A percentile compares a stretch with the other conserved stretches of the same genome.
phyloP scores from a whole-genome alignment of 306 rosid species.

The Luffa acutangula region DNA sequence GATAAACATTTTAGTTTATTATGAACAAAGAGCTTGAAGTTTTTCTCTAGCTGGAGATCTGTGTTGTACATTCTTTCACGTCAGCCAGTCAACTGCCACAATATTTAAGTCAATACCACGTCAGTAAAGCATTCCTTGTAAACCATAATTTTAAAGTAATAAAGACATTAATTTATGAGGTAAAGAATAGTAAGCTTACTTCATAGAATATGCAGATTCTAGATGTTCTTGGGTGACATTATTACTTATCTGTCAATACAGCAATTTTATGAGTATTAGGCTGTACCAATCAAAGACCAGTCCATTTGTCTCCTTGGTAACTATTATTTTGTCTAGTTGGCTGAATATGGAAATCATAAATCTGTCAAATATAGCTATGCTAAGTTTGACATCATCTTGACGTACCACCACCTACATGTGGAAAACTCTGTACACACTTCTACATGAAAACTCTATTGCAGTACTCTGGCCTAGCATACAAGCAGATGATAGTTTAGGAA shows the following conservation, averaged over 20 bases:
- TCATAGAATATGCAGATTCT: background rate
- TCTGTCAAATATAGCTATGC: background rate
- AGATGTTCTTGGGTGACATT: background rate
- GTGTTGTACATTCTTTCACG: background rate
- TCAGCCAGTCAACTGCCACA: background rate
- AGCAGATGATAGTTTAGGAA: background rate
- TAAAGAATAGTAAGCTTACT: background rate
- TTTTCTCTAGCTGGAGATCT: background rate
- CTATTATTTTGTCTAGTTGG: background rate
- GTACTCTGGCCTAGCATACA: background rate
- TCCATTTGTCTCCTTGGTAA: background rate
- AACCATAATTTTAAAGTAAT: background rate
- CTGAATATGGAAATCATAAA: background rate
- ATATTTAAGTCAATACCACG: background rate
- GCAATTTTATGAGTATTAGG: background rate
- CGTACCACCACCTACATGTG: background rate
- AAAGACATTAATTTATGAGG: background rate
- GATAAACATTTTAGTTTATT: background rate
- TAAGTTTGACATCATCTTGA: background rate
- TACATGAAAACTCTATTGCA: background rate
- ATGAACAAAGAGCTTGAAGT: background rate
- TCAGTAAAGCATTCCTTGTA: background rate
- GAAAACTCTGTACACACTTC: constrained; percentile 1
- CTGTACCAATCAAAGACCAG: background rate
- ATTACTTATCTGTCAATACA: background rate